Percentiles rank a stretch among this genome's conserved stretches.
phyloP scores from a whole-genome alignment of 345 rosid genomes.

The Hevea brasiliensis region DNA sequence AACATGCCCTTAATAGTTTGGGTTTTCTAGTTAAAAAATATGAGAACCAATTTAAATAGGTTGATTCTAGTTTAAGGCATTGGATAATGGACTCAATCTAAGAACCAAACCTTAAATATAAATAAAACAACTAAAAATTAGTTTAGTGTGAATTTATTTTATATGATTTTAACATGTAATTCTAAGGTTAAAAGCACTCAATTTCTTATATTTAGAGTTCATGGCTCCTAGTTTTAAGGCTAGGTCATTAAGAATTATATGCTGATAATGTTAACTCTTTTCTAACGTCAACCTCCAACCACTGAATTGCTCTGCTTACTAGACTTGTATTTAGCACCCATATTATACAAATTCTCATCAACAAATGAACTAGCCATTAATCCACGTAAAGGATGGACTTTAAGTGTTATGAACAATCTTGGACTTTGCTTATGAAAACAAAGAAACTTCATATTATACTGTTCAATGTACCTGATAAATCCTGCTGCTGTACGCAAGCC shows the following conservation, averaged over 20 bases:
- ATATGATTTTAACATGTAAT: too few species aligned
- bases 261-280: too few species aligned
- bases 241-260: neutral
- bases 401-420: neutral
- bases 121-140: neutral
- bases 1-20: too few species aligned
- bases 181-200: neutral
- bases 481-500: constrained; percentile 80
- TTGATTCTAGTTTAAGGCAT: neutral
- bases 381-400: neutral
- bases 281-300: neutral
- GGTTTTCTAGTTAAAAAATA: neutral
- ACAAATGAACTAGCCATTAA: neutral
- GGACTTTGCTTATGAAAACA: neutral
- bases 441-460: neutral
- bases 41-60: neutral
- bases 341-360: neutral
- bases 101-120: neutral
- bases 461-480: constrained; percentile 54
- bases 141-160: neutral
- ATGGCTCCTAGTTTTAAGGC: neutral
- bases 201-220: neutral
- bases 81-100: neutral
- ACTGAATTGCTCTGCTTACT: neutral
- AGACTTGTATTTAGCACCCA: neutral